Percentiles rank a stretch among this genome's conserved stretches.
These are phyloP conservation scores for Phaeophleospora eucalypticola DNA, from an alignment of 2,329 filamentous ascomycete species.

Conservation along the genomic window DNA sequence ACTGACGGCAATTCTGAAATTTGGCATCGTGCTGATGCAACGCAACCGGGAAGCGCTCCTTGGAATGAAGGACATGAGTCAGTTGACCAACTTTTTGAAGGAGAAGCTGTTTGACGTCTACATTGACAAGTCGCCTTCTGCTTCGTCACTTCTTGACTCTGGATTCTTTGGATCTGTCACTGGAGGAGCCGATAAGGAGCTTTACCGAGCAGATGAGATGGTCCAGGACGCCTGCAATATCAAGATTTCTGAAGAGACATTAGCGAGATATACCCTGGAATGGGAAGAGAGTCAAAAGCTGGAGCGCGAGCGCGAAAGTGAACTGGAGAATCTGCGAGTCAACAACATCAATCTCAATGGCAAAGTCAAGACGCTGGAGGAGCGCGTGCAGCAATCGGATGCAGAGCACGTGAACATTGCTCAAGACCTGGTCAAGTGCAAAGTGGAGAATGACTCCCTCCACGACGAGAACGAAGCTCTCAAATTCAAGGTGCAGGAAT, in stretches of 20 bases:
- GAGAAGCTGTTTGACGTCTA: constrained; percentile 95
- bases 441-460: constrained; percentile 88
- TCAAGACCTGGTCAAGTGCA: constrained; percentile 84
- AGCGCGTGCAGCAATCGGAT: constrained; percentile 82
- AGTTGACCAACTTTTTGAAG: constrained; percentile 84
- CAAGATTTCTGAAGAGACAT: constrained; percentile 75
- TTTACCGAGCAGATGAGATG: constrained; percentile 90
- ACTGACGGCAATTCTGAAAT: constrained; percentile 81
- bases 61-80: constrained; percentile 83
- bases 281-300: constrained; percentile 88
- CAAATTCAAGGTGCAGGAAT: constrained; percentile 76
- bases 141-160: constrained; percentile 89
- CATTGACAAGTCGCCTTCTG: constrained; percentile 87
- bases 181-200: constrained; percentile 84
- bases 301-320: constrained; percentile 77
- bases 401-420: constrained; percentile 86
- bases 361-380: constrained; percentile 79
- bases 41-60: constrained; percentile 79
- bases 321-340: constrained; percentile 69
- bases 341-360: constrained; percentile 64
- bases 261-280: constrained; percentile 75
- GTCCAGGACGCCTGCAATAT: constrained; percentile 89
- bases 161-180: constrained; percentile 95
- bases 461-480: constrained; percentile 86
- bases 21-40: constrained; percentile 92